Percentiles rank a stretch among this genome's conserved stretches.
phyloP scores from a whole-genome alignment of 805 yeast genomes.

The Yamadazyma akitaensis region DNA sequence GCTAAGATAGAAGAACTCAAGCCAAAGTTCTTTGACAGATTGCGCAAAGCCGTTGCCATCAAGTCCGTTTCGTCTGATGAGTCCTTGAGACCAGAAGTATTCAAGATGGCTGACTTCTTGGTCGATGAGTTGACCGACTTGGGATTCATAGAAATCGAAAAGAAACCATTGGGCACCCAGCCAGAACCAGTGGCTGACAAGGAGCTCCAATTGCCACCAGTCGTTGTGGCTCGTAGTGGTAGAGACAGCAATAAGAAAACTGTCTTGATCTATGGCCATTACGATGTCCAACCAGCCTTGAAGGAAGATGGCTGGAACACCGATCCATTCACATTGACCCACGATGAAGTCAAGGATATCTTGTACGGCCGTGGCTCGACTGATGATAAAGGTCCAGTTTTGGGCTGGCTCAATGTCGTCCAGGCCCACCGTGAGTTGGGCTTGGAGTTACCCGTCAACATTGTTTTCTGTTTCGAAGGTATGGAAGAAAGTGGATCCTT shows the following conservation, averaged over 20 bases:
- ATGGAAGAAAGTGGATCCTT: constrained; percentile 98
- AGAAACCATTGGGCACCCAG: constrained; percentile 81
- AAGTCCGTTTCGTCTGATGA: constrained; percentile 95
- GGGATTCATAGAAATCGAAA: constrained; percentile 80
- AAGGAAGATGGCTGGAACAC: constrained; percentile 93
- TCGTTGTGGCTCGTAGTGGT: constrained; percentile 89
- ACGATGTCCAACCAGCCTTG: constrained; percentile 97
- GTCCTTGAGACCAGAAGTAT: constrained; percentile 80
- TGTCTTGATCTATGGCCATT: constrained; percentile 91
- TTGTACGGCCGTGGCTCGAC: constrained; percentile 92
- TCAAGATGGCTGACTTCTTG: constrained; percentile 84
- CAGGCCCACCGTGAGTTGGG: constrained; percentile 87
- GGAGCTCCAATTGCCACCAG: constrained; percentile 80
- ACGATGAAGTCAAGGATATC: constrained; percentile 57
- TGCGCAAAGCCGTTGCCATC: constrained; percentile 83
- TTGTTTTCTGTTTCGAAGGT: constrained; percentile 93
- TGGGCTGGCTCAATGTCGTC: constrained; percentile 92
- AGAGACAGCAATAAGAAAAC: constrained; percentile 79
- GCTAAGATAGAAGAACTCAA: constrained; percentile 69
- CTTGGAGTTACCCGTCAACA: constrained; percentile 87
- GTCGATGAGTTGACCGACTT: constrained; percentile 62
- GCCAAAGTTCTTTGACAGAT: constrained; percentile 67
- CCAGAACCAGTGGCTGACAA: constrained; percentile 82
- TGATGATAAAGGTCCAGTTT: constrained; percentile 97
- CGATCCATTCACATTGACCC: constrained; percentile 78